Evolutionary conservation across 2,329 filamentous ascomycete species (phyloP).

Genomic region (Penicillium sp.): DNA sequence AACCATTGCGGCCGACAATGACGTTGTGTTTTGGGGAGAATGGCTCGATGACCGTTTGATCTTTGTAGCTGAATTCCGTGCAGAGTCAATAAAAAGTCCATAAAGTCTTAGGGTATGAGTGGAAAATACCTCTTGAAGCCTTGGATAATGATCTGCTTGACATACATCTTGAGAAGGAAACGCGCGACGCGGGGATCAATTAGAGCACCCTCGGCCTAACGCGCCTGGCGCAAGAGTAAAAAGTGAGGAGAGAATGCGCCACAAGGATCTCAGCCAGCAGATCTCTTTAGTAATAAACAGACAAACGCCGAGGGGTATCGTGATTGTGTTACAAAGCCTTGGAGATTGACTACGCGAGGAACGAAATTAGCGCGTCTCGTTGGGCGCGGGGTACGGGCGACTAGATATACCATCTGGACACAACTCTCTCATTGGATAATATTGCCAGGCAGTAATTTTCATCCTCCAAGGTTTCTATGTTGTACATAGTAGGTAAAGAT

Average conservation of each 20-base stretch:
- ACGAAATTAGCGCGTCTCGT: slow-evolving; percentile 25
- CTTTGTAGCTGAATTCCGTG: slow-evolving; percentile 75
- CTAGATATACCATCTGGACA: too few species aligned
- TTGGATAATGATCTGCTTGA: slow-evolving; percentile 99
- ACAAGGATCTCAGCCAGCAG: background rate
- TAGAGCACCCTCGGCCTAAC: slow-evolving; percentile 31
- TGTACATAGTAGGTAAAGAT: too few species aligned
- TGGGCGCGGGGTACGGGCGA: slow-evolving; percentile 29
- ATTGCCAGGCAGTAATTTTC: too few species aligned
- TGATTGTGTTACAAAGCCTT: slow-evolving; percentile 14
- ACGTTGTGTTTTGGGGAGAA: slow-evolving; percentile 98
- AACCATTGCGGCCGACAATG: slow-evolving; percentile 97
- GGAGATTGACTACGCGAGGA: slow-evolving; percentile 17
- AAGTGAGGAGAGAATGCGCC: background rate
- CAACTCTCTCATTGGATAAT: too few species aligned
- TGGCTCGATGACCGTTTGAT: slow-evolving; percentile 96
- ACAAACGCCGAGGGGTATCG: slow-evolving; percentile 1
- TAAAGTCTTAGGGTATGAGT: background rate
- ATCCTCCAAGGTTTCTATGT: too few species aligned
- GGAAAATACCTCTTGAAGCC: slow-evolving; percentile 88
- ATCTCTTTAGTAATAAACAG: slow-evolving; percentile 3
- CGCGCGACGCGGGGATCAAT: slow-evolving; percentile 31
- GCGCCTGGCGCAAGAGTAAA: slow-evolving; percentile 15
- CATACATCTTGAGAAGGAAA: slow-evolving; percentile 68
- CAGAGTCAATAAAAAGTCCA: background rate